Conservation (phyloP, 495 filamentous ascomycete genomes). For the Penicilliopsis zonata region DNA sequence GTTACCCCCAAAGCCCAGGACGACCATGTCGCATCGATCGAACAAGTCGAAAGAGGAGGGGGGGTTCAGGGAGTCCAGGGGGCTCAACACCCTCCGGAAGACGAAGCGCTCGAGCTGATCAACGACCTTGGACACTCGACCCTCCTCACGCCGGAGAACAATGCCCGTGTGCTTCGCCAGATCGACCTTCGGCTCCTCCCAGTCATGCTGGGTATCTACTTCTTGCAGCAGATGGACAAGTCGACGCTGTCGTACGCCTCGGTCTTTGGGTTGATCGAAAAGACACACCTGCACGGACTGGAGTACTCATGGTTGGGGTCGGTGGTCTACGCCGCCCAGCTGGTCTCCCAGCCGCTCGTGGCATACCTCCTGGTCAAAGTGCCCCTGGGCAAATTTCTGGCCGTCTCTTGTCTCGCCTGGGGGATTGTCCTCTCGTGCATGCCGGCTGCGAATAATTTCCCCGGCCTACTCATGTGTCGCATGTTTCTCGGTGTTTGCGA, state of each 20-base stretch:
- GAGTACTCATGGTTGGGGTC: conserved; percentile 42
- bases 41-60: too few species aligned
- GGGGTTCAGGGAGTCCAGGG: too few species aligned
- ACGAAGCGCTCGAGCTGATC: conserved; percentile 35
- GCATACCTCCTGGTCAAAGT: conserved; percentile 28
- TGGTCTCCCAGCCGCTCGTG: conserved; percentile 31
- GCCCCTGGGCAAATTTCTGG: conserved; percentile 39
- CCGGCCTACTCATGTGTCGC: conserved; percentile 41
- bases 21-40: too few species aligned
- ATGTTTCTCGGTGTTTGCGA: conserved; percentile 56
- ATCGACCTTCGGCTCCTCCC: conserved; percentile 45
- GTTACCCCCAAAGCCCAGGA: too few species aligned
- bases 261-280: conserved; percentile 35
- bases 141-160: conserved; percentile 40
- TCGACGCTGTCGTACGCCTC: conserved; percentile 43
- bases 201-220: conserved; percentile 29
- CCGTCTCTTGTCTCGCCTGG: conserved; percentile 47
- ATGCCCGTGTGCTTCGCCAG: conserved; percentile 35
- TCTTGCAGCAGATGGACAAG: conserved; percentile 46
- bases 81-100: conserved; percentile 13
- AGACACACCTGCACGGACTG: conserved; percentile 31
- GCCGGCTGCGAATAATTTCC: conserved; percentile 44
- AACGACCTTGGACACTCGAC: conserved; percentile 24
- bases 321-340: conserved; percentile 37
- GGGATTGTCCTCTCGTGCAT: conserved; percentile 41